Evolutionary conservation across 176 grass and related monocot genomes (phyloP).

Genomic region (Tillandsia fasciculata): DNA sequence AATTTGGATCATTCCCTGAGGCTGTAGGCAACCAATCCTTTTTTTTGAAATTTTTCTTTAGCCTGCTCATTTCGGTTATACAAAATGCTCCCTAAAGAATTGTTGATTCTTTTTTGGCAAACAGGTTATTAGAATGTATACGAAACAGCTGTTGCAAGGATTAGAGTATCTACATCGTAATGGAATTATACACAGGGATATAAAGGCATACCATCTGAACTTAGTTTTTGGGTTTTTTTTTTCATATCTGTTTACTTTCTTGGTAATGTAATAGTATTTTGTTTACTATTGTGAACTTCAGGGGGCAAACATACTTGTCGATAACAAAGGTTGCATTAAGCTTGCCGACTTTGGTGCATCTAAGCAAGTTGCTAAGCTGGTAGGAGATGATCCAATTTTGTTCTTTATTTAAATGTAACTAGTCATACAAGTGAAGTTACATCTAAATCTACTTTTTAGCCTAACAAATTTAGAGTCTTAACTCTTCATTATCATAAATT

Average conservation of each 20-base stretch:
- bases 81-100: neutral
- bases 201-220: constrained; percentile 50
- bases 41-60: constrained; percentile 11
- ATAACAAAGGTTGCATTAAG: constrained; percentile 99
- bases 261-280: constrained; percentile 1
- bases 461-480: too few species aligned
- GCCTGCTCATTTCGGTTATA: constrained; percentile 2
- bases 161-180: constrained; percentile 95
- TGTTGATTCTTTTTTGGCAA: constrained; percentile 14
- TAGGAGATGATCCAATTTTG: constrained; percentile 17
- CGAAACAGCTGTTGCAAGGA: constrained; percentile 84
- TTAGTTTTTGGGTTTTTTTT: constrained; percentile 13
- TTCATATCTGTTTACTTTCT: neutral
- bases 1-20: constrained; percentile 90
- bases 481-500: too few species aligned
- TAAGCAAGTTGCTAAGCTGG: constrained; percentile 94
- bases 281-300: constrained; percentile 23
- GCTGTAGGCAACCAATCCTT: constrained; percentile 38
- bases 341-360: constrained; percentile 99
- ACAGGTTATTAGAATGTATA: constrained; percentile 98
- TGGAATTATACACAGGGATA: constrained; percentile 97
- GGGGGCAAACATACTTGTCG: constrained; percentile 98
- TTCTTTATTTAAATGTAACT: neutral
- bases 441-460: too few species aligned
- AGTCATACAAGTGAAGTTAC: neutral